phyloP scores from a whole-genome alignment of 2,329 filamentous ascomycete species.

The Rosellinia necatrix region DNA sequence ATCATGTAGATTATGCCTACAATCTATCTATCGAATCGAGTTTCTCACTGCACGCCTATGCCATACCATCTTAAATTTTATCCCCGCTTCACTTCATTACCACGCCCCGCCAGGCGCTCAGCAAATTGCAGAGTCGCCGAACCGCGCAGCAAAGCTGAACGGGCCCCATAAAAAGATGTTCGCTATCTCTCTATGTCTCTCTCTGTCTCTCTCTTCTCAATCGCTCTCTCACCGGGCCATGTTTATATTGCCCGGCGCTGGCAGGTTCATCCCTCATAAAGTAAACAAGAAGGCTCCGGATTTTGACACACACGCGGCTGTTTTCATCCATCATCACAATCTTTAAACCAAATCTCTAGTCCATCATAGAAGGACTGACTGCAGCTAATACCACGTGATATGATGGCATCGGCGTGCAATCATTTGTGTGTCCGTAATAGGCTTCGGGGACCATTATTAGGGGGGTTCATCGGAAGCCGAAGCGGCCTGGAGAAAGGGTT shows the following conservation, averaged over 20 bases:
- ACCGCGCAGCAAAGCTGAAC: slow-evolving; percentile 4
- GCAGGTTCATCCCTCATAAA: slow-evolving; percentile 8
- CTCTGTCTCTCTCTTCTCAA: no score
- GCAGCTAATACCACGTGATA: slow-evolving; percentile 15
- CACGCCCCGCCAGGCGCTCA: not conserved
- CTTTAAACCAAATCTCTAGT: slow-evolving; percentile 10
- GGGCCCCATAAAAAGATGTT: not conserved
- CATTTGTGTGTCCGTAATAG: not conserved
- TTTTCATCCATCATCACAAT: slow-evolving; percentile 27
- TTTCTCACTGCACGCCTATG: slow-evolving; percentile 1
- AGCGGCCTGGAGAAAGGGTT: slow-evolving; percentile 8
- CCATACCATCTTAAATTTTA: not conserved
- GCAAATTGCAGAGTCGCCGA: not conserved
- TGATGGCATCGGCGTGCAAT: slow-evolving; percentile 12
- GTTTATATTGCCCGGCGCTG: no score
- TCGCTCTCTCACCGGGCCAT: slow-evolving; percentile 5
- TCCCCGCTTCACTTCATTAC: not conserved
- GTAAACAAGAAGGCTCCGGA: slow-evolving; percentile 21
- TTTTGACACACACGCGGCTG: slow-evolving; percentile 15
- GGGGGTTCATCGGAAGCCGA: slow-evolving; percentile 12
- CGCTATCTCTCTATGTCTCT: not conserved
- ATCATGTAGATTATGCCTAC: slow-evolving; percentile 1
- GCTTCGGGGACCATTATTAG: not conserved
- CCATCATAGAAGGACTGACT: slow-evolving; percentile 6
- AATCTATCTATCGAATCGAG: slow-evolving; percentile 14